phyloP scores from a whole-genome alignment of 129 eudicot species.

The Helianthus tuberosus region DNA sequence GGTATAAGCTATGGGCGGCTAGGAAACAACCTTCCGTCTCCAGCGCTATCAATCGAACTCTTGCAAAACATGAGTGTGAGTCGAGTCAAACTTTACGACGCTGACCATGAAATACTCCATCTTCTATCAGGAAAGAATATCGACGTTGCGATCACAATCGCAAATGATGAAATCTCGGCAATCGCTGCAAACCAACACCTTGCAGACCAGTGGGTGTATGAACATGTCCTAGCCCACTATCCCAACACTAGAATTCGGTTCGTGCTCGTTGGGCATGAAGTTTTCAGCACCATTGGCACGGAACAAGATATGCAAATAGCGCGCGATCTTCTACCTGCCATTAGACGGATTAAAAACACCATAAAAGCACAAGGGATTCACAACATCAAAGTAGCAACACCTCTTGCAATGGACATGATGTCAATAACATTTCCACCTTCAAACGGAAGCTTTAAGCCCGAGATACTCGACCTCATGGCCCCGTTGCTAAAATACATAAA shows the following conservation, averaged over 20 bases:
- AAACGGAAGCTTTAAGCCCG: constrained; percentile 49
- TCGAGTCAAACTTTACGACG: constrained; percentile 58
- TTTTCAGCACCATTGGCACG: constrained; percentile 42
- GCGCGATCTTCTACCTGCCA: constrained; percentile 68
- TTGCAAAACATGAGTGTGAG: constrained; percentile 47
- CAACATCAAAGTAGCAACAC: constrained; percentile 70
- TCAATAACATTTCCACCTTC: constrained; percentile 68
- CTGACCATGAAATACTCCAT: constrained; percentile 63
- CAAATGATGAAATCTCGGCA: constrained; percentile 49
- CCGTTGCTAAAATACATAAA: constrained; percentile 54
- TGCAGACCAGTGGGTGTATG: constrained; percentile 69
- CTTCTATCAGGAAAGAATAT: constrained; percentile 53
- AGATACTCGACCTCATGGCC: constrained; percentile 36
- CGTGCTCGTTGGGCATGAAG: constrained; percentile 69
- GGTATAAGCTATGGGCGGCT: constrained; percentile 69
- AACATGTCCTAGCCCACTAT: constrained; percentile 59
- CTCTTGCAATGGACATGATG: constrained; percentile 74
- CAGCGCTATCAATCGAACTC: constrained; percentile 45
- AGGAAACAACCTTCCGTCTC: constrained; percentile 72
- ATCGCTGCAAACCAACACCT: constrained; percentile 53
- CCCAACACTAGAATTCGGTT: constrained; percentile 59
- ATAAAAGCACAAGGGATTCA: constrained; percentile 38
- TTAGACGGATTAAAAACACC: constrained; percentile 52
- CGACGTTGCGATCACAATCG: constrained; percentile 61
- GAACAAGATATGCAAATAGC: constrained; percentile 36